Base-by-base conservation (phyloP, 108 stramenopile genomes). In the Asterionellopsis glacialis region DNA sequence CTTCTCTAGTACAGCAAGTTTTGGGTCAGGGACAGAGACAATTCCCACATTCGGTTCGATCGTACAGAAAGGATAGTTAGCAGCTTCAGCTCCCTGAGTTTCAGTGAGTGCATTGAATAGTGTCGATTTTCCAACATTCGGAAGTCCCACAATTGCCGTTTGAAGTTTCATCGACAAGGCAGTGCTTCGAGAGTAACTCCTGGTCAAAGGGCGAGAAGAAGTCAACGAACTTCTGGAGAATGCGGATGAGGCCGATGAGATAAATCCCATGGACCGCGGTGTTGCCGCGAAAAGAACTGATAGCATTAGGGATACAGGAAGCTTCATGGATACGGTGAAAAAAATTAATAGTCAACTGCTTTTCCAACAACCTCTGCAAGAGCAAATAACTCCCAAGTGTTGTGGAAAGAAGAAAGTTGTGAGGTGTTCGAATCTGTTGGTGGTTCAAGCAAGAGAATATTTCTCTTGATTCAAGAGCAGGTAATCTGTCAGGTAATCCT, bases 91-190 rank as follows among this genome's bases (percentile, higher is more conserved):
- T n/a, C 81, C 88, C 61, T 96, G 90, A 41, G 83, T 91, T 59
- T 88, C 90, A 19, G 98, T 96, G 16, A 98, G 66, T 0, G 98
- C 98, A 80, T 99, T 99, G 85, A 98, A 98, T 1, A 99, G 75
- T 23, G 98, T 98, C 11, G 87, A 90, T 61, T 95, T 95, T 16
- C 97, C 98, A 4, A 99, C 97, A 74, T 99, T 99, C 4, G 99
- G 98, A 10, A 99, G 58, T 4, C 98, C 97, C 6, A 98, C 98
- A 64, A 98, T 91, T 41, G 91, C 94, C 15, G 94, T 95, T 61
- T 95, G 90, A 14, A 95, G 75, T 53, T 93, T 93, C 92, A 93
- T 93, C 45, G 63, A 68, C 47, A 88, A 55, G 7, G 33, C 33
- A 5, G 33, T 33, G 33, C 33, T 33, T 33, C 33, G 33, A 33